Evolutionary conservation across 1,284 basidiomycete genomes (phyloP), one percentile per base, ranked within the genome.

Genomic region (Psilocybe mexicana): DNA sequence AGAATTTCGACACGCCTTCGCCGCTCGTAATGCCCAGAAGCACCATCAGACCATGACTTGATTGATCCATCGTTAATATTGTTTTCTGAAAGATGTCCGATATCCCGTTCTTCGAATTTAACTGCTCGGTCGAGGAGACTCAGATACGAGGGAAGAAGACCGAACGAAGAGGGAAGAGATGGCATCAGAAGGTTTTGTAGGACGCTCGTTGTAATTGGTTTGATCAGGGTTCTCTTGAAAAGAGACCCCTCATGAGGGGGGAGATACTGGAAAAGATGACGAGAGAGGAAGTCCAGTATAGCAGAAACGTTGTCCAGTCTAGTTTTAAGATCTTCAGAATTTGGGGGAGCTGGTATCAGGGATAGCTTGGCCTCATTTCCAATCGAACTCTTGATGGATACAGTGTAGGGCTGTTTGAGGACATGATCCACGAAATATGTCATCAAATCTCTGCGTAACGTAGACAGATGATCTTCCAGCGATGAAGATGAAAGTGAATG

Each of bases 1-100:
- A 92, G 75, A 48, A 92, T 81, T 52, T 79, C 76, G 30, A 82
- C 73, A 6, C 90, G 79, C 61, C 90, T 74, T 65, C 84, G 83
- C 59, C 84, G 82, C 70, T 92, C 90, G 66, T 91, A 93, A 70
- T 93, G 91, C 2, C 79, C 73, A 30, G 81, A 79, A 18, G 90
- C 76, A 2, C 80, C 79, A 54, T 84, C 79, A 2, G 79, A 81
- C 90, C 90, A 93, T 4, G 70, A 61, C 68, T 79, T 78, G 52
- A 90, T 78, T 18, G 83, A 75, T 36, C 74, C 74, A 45, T 87
- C 84, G 6, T 75, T 73, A 5, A 63, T 58, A 3, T 79, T 79
- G 49, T 80, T 81, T 12, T 81, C 79, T 7, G 87, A 73, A 57
- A 85, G 64, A 10, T 69, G 70, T n/a, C 80, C 67, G 23, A 88